Evolutionary conservation across 75 land plant species (phyloP), one percentile per base, ranked within the genome.

Genomic region (Ceratopteris richardii): DNA sequence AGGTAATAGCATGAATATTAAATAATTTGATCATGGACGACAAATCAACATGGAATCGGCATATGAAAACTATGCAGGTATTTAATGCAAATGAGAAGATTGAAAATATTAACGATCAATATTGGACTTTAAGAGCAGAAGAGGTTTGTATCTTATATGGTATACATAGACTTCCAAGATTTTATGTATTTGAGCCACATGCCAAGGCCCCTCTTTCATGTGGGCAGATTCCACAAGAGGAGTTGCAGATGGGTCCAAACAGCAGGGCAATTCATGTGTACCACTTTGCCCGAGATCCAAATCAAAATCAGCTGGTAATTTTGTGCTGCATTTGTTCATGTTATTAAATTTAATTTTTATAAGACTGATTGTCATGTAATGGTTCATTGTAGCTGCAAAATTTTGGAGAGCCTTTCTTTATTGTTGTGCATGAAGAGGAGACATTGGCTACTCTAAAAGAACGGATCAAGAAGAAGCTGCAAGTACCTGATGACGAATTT

Each of bases 111-210:
- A 68, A 68, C 40, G 71, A 68, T 62, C 71, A 68, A 17, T 71
- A 66, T 46, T 69, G 72, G 72, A 69, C 68, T n/a, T 30, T 69
- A 29, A 54, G 72, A 54, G 72, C 66, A 16, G 72, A 66, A 56
- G 62, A 56, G 56, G 51, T 71, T 30, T 28, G 20, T 17, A 12
- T n/a, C n/a, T n/a, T n/a, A n/a, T n/a, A n/a, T n/a, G n/a, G n/a
- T n/a, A n/a, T n/a, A n/a, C n/a, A n/a, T n/a, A n/a, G n/a, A n/a
- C n/a, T n/a, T n/a, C n/a, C n/a, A n/a, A n/a, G n/a, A n/a, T n/a
- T n/a, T n/a, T n/a, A n/a, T n/a, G n/a, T n/a, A n/a, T n/a, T n/a
- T n/a, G n/a, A n/a, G n/a, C n/a, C n/a, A n/a, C n/a, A n/a, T n/a
- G n/a, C n/a, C n/a, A n/a, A n/a, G n/a, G n/a, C n/a, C n/a, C 21